Base-by-base conservation (phyloP, 2,329 filamentous ascomycete species). In the Ophiosphaerella narmari region DNA sequence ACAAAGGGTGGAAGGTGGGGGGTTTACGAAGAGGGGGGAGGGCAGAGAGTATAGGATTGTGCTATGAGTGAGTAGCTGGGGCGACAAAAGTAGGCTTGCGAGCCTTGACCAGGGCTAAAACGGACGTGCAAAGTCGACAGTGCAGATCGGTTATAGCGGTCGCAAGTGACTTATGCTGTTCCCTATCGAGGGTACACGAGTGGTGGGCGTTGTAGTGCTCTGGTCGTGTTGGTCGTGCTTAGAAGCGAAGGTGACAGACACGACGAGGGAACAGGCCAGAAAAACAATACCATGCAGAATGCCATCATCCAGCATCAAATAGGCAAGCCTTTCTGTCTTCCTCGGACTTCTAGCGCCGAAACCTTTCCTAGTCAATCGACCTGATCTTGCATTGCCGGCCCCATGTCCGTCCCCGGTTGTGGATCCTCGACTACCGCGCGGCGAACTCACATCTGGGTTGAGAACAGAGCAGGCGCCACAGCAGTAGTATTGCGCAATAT, bases 131-230 rank as follows among this genome's bases (percentile, higher is more conserved):
- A 14, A 46, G 31, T 3, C 14, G 68, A 49, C 70, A 65, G 63
- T 79, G 76, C 32, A 78, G 72, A 7, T 57, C 54, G 9, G 77
- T 78, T 26, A 79, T 73, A 8, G 64, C 65, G 12, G 55, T 48
- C 7, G 77, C 77, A 26, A 79, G 63, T 6, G 70, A 59, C 21
- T 74, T 62, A 40, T 72, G 63, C 65, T 79, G 76, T 8, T 54
- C 37, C 5, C 50, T 13, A 11, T 75, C 62, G 8, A 63, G 49
- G 14, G 63, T 54, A 46, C 54, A 63, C 36, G 63, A 63, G 65
- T 78, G 75, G 47, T 74, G 65, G 59, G 79, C 60, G 54, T 74
- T 67, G 68, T 78, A 79, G 59, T 75, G 63, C 48, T 39, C n/a
- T n/a, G 12, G 18, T 43, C 35, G 37, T 4, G 37, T 21, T 21